Evolutionary conservation across 1,284 basidiomycete genomes (phyloP).

Genomic region (Cutaneotrichosporon sp.): DNA sequence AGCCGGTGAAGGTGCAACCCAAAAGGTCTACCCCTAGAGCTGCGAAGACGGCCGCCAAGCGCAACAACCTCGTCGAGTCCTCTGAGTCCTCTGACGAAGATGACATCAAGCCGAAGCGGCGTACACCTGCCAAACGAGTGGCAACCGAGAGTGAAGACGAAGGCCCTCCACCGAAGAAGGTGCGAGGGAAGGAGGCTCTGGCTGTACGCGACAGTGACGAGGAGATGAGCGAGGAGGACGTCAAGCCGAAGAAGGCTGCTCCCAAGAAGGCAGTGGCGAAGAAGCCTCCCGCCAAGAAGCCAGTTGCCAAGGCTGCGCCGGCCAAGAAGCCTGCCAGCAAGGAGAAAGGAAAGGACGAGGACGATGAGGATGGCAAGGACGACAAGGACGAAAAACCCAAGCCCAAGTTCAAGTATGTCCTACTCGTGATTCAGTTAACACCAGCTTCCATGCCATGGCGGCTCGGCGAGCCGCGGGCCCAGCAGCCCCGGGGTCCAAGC

Average conservation of each 20-base stretch:
- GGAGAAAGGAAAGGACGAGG: constrained; percentile 21
- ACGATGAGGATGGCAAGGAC: constrained; percentile 23
- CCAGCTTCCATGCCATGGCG: constrained; percentile 59
- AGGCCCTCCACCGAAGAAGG: constrained; percentile 11
- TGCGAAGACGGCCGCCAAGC: constrained; percentile 11
- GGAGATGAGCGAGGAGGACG: constrained; percentile 38
- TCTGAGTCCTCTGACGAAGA: constrained; percentile 14
- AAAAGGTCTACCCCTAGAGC: neutral
- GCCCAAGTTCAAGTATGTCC: constrained; percentile 49
- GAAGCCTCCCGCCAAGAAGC: constrained; percentile 38
- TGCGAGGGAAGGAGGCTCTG: constrained; percentile 26
- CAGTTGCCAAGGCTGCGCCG: constrained; percentile 25
- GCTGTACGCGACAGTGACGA: constrained; percentile 25
- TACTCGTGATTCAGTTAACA: constrained; percentile 14
- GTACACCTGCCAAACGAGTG: constrained; percentile 15
- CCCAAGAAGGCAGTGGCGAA: constrained; percentile 25
- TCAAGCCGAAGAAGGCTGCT: constrained; percentile 15
- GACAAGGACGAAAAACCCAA: constrained; percentile 30
- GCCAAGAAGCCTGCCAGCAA: constrained; percentile 13
- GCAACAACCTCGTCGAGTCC: constrained; percentile 14
- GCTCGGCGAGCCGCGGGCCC: constrained; percentile 69
- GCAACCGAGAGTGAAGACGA: constrained; percentile 6
- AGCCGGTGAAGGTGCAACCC: constrained; percentile 19
- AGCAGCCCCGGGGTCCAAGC: constrained; percentile 64
- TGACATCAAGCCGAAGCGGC: constrained; percentile 14